Conservation (phyloP, 208 protist species). For the Lotmaria passim region DNA sequence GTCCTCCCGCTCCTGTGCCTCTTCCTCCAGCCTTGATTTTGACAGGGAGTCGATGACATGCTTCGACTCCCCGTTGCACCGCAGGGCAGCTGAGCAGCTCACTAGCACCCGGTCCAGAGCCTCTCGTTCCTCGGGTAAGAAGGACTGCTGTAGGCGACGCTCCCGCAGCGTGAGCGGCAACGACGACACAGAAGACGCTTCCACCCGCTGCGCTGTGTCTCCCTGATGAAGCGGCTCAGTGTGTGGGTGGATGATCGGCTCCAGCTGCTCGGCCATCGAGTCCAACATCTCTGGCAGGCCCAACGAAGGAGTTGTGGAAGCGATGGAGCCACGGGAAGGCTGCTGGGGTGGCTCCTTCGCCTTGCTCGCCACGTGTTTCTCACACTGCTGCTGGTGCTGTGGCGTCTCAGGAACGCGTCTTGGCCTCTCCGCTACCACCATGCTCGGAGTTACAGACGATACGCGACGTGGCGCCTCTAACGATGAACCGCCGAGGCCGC, state of each 20-base stretch:
- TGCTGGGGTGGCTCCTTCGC: background rate
- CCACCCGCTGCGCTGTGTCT: background rate
- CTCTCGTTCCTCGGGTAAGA: slow-evolving; percentile 11
- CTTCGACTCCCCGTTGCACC: background rate
- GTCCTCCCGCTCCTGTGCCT: background rate
- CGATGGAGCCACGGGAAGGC: background rate
- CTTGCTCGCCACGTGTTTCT: background rate
- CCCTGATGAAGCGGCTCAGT: background rate
- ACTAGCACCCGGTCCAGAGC: slow-evolving; percentile 13
- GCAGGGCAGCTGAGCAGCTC: slow-evolving; percentile 22
- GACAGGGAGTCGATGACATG: slow-evolving; percentile 3
- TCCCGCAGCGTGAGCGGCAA: background rate
- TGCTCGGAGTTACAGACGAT: too few species aligned
- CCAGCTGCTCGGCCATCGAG: slow-evolving; percentile 7
- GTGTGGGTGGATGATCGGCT: background rate
- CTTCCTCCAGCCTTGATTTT: background rate
- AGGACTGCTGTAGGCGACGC: background rate
- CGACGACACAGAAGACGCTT: background rate
- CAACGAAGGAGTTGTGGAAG: background rate
- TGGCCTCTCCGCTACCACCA: too few species aligned
- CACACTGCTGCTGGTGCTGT: background rate
- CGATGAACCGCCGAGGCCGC: too few species aligned
- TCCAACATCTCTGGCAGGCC: slow-evolving; percentile 17
- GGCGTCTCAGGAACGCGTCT: too few species aligned
- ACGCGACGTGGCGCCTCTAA: too few species aligned